Evolutionary conservation across 768 basidiomycete genomes (phyloP).

Genomic region (Pleurotus giganteus): DNA sequence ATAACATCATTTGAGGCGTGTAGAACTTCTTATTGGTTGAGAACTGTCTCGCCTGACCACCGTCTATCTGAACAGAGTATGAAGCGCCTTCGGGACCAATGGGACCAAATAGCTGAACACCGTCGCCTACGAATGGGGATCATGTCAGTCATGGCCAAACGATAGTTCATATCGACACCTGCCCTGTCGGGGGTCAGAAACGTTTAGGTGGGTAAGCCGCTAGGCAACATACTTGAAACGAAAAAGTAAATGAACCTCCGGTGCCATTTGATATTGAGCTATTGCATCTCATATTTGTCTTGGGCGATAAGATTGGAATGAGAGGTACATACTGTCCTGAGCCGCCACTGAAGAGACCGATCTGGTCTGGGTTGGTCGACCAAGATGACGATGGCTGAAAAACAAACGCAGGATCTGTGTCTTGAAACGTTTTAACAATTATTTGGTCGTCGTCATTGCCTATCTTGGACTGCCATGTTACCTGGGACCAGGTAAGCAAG

Average conservation of each 20-base stretch:
- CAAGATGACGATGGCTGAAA: constrained; percentile 32
- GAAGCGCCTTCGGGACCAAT: constrained; percentile 31
- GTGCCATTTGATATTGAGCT: constrained; percentile 31
- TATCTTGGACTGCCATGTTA: constrained; percentile 10
- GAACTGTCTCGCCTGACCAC: constrained; percentile 18
- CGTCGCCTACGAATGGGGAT: constrained; percentile 30
- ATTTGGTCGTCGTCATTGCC: constrained; percentile 7
- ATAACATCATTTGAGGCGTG: constrained; percentile 24
- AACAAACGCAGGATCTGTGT: constrained; percentile 34
- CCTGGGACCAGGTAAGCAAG: not conserved
- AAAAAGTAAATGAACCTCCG: constrained; percentile 30
- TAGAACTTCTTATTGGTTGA: constrained; percentile 22
- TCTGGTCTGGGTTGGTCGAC: constrained; percentile 26
- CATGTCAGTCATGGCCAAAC: constrained; percentile 9
- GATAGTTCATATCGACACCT: not conserved
- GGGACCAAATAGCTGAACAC: constrained; percentile 44
- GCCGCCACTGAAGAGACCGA: constrained; percentile 38
- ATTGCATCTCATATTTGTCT: not conserved
- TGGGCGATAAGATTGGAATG: not conserved
- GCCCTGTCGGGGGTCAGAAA: constrained; percentile 14
- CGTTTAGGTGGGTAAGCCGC: not conserved
- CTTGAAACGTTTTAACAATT: constrained; percentile 25
- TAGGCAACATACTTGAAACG: constrained; percentile 33
- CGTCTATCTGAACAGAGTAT: constrained; percentile 35
- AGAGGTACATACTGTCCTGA: constrained; percentile 37